Evolutionary conservation across 2,329 filamentous ascomycete species (phyloP).

Genomic region (Elsinoe ampelina): DNA sequence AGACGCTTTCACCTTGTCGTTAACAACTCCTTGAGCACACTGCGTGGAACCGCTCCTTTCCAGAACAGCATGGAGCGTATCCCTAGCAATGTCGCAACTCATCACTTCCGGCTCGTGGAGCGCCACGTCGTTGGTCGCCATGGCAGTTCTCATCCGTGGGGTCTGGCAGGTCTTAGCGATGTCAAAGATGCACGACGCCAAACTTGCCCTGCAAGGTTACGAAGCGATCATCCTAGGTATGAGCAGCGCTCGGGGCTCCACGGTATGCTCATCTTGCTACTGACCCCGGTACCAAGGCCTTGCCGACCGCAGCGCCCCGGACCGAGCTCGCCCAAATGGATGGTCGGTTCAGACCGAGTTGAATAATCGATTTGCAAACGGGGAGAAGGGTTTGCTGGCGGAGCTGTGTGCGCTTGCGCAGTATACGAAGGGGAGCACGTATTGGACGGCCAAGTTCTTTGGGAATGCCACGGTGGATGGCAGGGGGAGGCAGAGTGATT

Average conservation of each 20-base stretch:
- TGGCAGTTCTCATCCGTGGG: background rate
- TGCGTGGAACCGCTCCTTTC: too few relatives aligned
- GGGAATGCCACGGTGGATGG: conserved; percentile 16
- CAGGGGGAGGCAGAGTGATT: conserved; percentile 17
- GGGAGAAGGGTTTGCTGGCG: conserved; percentile 25
- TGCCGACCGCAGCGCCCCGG: too few relatives aligned
- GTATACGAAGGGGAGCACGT: conserved; percentile 25
- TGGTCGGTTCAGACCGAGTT: conserved; percentile 27
- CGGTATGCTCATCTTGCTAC: background rate
- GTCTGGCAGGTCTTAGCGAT: background rate
- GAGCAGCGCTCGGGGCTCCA: background rate
- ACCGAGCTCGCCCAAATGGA: conserved; percentile 20
- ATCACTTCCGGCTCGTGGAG: background rate
- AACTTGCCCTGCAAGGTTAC: conserved; percentile 19
- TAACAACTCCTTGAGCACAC: too few relatives aligned
- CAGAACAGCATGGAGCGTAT: too few relatives aligned
- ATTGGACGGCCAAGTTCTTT: conserved; percentile 21
- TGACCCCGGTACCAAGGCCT: too few relatives aligned
- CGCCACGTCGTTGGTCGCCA: background rate
- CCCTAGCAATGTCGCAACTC: background rate
- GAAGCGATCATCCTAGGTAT: background rate
- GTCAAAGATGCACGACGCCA: background rate
- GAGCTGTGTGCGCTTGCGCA: conserved; percentile 28
- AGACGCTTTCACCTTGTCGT: too few relatives aligned
- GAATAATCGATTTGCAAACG: conserved; percentile 26